Evolutionary conservation across 805 yeast species (phyloP).

Genomic region (Geotrichum ghanense): DNA sequence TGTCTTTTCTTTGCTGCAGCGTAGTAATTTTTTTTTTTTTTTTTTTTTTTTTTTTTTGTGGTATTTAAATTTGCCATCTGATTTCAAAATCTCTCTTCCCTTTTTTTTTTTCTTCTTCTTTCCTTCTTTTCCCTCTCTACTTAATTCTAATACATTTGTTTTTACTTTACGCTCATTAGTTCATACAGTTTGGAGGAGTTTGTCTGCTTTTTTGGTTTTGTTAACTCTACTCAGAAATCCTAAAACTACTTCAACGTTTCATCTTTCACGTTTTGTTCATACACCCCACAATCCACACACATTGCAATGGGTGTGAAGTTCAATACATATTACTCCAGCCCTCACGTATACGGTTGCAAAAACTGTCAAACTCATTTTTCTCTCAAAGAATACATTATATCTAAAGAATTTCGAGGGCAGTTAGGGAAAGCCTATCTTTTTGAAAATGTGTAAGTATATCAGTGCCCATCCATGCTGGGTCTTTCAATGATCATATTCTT

Average conservation of each 20-base stretch:
- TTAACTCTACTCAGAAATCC: too few relatives aligned
- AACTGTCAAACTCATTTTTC: constrained; percentile 34
- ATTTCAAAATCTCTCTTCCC: too few relatives aligned
- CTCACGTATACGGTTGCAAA: constrained; percentile 29
- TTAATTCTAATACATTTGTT: neutral
- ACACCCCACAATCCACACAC: neutral
- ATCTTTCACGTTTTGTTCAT: too few relatives aligned
- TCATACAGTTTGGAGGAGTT: too few relatives aligned
- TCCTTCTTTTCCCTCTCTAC: neutral
- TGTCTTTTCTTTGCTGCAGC: too few relatives aligned
- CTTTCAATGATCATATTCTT: constrained; percentile 12
- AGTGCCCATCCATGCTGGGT: constrained; percentile 8
- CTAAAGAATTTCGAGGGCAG: constrained; percentile 41
- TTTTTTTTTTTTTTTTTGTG: neutral
- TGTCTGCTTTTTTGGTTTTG: too few relatives aligned
- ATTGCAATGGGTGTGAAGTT: constrained; percentile 36
- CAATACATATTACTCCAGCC: constrained; percentile 29
- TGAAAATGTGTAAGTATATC: constrained; percentile 28
- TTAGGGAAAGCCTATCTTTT: constrained; percentile 50
- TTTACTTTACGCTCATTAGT: neutral
- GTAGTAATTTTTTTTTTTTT: constrained; percentile 1
- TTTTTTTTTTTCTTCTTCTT: neutral
- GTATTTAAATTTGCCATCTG: neutral
- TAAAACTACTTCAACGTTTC: too few relatives aligned
- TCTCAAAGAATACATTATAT: constrained; percentile 25